phyloP scores from a whole-genome alignment of 2,329 filamentous ascomycete species.

The Verticillium isaacii region DNA sequence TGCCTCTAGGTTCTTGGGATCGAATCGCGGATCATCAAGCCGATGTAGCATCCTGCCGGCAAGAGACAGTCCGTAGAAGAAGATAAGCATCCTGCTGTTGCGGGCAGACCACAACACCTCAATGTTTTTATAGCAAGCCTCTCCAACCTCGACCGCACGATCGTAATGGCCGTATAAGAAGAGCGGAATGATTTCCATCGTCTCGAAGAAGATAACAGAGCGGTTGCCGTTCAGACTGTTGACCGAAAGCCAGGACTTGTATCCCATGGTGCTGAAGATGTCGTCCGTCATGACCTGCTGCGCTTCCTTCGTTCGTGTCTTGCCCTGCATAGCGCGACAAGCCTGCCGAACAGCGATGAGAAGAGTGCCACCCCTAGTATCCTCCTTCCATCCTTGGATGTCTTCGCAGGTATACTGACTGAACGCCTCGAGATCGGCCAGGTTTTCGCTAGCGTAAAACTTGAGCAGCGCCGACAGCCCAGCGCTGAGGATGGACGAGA shows the following conservation, averaged over 20 bases:
- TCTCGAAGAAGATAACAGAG: conserved; percentile 64
- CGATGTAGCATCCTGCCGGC: conserved; percentile 46
- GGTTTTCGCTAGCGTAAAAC: conserved; percentile 66
- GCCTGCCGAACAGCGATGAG: conserved; percentile 63
- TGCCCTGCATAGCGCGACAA: conserved; percentile 68
- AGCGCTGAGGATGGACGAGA: conserved; percentile 66
- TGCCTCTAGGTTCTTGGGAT: conserved; percentile 34
- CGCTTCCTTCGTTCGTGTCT: conserved; percentile 51
- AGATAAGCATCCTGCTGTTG: conserved; percentile 50
- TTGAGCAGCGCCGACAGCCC: conserved; percentile 63
- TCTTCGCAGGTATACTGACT: conserved; percentile 71
- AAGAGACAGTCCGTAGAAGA: conserved; percentile 57
- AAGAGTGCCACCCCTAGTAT: conserved; percentile 66
- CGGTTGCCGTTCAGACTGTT: conserved; percentile 56
- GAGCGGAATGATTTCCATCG: conserved; percentile 57
- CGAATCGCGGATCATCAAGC: conserved; percentile 40
- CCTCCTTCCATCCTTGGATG: conserved; percentile 65
- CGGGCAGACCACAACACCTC: conserved; percentile 54
- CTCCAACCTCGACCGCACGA: conserved; percentile 53
- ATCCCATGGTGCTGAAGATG: conserved; percentile 54
- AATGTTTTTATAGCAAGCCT: conserved; percentile 39
- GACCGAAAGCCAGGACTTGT: conserved; percentile 53
- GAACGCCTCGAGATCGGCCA: conserved; percentile 64
- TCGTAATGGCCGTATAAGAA: conserved; percentile 62
- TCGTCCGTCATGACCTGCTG: conserved; percentile 60